Conservation (phyloP, 495 filamentous ascomycete species). For the Trichoderma reesei region DNA sequence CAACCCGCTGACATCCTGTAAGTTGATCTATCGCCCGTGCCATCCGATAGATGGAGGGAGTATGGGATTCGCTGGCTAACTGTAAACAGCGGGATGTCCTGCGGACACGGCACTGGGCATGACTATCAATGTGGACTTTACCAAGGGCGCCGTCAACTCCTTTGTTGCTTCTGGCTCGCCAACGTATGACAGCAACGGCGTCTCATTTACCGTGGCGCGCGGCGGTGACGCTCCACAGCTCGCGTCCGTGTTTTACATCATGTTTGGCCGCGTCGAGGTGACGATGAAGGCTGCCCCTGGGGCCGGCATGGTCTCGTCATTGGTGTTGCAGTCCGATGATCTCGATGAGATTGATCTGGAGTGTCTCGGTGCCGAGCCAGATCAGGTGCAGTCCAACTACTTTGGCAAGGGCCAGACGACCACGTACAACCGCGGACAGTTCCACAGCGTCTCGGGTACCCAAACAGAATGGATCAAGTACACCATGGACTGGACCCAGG, state of each 20-base stretch:
- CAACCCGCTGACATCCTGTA: conserved; percentile 22
- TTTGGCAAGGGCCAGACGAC: conserved; percentile 80
- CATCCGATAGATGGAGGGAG: not conserved
- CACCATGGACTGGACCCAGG: conserved; percentile 75
- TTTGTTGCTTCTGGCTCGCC: conserved; percentile 59
- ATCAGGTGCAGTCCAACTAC: conserved; percentile 78
- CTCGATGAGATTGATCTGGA: conserved; percentile 95
- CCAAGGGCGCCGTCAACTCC: conserved; percentile 54
- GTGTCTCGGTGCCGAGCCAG: conserved; percentile 57
- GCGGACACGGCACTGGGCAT: conserved; percentile 74
- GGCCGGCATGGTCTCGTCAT: conserved; percentile 66
- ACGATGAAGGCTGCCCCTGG: conserved; percentile 64
- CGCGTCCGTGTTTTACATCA: conserved; percentile 66
- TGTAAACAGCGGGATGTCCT: conserved; percentile 46
- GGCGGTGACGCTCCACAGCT: conserved; percentile 78
- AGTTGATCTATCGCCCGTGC: conserved; percentile 14
- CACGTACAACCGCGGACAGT: conserved; percentile 65
- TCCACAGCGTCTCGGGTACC: conserved; percentile 50
- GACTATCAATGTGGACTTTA: conserved; percentile 72
- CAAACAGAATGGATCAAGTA: conserved; percentile 74
- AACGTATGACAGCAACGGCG: conserved; percentile 63
- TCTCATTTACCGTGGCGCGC: conserved; percentile 72
- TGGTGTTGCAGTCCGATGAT: conserved; percentile 81
- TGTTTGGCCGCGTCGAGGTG: conserved; percentile 70
- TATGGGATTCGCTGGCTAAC: not conserved